Evolutionary conservation across 768 basidiomycete species (phyloP), one percentile per base, ranked within the genome.

Genomic region (Phaffia tasmanica): DNA sequence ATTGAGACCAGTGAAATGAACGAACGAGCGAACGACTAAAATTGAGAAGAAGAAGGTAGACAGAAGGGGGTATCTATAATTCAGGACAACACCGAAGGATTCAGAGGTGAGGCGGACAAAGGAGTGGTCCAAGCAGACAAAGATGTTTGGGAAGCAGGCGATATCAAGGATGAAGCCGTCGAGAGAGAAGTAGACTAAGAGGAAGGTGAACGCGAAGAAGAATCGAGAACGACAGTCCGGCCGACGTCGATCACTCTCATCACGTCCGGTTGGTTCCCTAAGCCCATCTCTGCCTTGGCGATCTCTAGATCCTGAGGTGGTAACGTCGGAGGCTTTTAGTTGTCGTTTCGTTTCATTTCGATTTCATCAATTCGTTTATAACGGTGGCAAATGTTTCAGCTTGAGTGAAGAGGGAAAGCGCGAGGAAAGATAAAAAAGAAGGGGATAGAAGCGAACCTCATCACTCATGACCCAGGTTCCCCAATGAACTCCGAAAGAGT

Each of bases 401-500:
- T 6, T 42, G 23, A 27, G 53, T 11, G 25, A 32, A 56, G 46
- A 42, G 16, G n/a, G 5, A 18, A 55, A 55, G 5, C n/a, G 42
- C 27, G 7, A 16, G 48, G 48, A 27, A 53, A 18, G 30, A 23
- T 23, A 32, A 58, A 25, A 15, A 49, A 58, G 15, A 57, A 49
- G 51, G 21, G 49, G 42, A 57, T 19, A 21, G 30, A 21, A n/a
- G 48, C 64, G 25, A 8, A 64, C 64, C 49, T 42, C 35, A 42
- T 42, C 35, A 42, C 35, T 42, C 35, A 42, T 42, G 11, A 42
- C 35, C 35, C 35, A 42, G 11, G 75, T 75, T 7, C 75, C 74
- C 73, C 73, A 75, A 64, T 77, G 76, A 1, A 76, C 75, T 1
- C 72, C 75, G 21, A 76, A 71, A 11, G 70, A 69, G 56, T 73